A percentile compares a stretch with the other conserved stretches of the same genome.
phyloP scores from a whole-genome alignment of 768 basidiomycete genomes.

The Tricholoma hemisulphureum region DNA sequence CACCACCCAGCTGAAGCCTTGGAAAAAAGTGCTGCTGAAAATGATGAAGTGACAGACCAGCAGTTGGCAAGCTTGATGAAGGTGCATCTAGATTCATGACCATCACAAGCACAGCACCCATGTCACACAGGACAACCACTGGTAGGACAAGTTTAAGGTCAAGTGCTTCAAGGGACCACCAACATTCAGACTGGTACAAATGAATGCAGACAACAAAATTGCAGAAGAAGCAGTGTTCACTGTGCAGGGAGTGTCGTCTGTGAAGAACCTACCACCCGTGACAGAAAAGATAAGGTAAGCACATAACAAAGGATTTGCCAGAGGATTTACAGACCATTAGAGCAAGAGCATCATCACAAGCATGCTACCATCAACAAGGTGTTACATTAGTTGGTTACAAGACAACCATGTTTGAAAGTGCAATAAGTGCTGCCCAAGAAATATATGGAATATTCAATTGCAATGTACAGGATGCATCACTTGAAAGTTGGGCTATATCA shows the following conservation, averaged over 20 bases:
- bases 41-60: not conserved
- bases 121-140: not conserved
- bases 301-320: not conserved
- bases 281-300: not conserved
- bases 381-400: not conserved
- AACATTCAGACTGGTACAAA: not conserved
- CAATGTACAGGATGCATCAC: not conserved
- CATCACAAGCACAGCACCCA: not conserved
- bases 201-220: not conserved
- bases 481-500: not conserved
- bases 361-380: constrained; percentile 1
- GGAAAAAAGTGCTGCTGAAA: not conserved
- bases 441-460: constrained; percentile 6
- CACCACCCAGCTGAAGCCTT: not conserved
- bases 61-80: not conserved
- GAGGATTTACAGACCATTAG: not conserved
- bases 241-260: not conserved
- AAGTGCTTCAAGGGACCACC: not conserved
- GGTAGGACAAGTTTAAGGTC: not conserved
- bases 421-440: not conserved
- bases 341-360: not conserved
- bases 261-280: not conserved
- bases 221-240: not conserved
- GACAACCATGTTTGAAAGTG: constrained; percentile 2
- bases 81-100: not conserved